Conservation (phyloP, 2,329 filamentous ascomycete species). For the Aspergillus novoparasiticus region DNA sequence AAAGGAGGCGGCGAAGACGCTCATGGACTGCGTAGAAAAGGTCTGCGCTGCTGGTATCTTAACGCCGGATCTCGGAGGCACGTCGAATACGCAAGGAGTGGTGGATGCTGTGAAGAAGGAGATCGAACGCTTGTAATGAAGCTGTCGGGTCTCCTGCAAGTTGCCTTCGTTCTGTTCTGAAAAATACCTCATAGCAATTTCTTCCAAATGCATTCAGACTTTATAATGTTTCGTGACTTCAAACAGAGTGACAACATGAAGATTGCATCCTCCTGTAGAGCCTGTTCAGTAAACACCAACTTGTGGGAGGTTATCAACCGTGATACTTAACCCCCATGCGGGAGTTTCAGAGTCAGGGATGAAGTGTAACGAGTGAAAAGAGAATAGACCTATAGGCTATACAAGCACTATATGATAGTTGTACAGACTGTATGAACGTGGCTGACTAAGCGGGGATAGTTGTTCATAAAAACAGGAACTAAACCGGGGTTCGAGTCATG, state of each 20-base stretch:
- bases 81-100: conserved; percentile 57
- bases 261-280: too few relatives aligned
- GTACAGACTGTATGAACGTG: neutral
- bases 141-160: too few relatives aligned
- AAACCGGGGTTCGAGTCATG: neutral
- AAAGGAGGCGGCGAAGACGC: conserved; percentile 55
- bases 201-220: neutral
- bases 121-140: conserved; percentile 38
- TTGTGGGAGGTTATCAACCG: too few relatives aligned
- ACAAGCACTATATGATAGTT: too few relatives aligned
- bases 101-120: conserved; percentile 59
- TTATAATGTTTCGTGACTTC: neutral
- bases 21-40: conserved; percentile 63
- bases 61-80: conserved; percentile 63
- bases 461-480: neutral
- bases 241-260: neutral
- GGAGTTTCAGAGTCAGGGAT: too few relatives aligned
- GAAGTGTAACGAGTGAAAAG: too few relatives aligned
- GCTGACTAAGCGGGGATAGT: neutral
- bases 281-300: too few relatives aligned
- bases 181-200: neutral
- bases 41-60: conserved; percentile 57
- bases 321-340: too few relatives aligned
- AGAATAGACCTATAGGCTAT: too few relatives aligned
- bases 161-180: neutral